Percentiles rank a stretch among this genome's conserved stretches.
These are phyloP conservation scores for Trichoderma gamsii DNA, from an alignment of 495 filamentous ascomycete species.

Conservation along the genomic window DNA sequence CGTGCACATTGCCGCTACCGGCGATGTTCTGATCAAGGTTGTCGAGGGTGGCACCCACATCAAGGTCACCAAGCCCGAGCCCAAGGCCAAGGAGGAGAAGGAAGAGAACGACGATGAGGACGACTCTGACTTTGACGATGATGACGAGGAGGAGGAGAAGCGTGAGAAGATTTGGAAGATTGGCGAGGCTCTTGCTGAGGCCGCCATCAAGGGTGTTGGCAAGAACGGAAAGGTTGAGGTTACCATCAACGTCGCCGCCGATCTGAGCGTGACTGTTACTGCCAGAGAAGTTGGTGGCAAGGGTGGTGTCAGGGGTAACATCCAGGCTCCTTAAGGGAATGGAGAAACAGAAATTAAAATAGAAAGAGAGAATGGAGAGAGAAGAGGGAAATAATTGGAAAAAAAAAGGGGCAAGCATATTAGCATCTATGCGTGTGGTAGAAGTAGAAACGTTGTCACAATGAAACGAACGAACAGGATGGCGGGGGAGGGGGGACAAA, in stretches of 20 bases:
- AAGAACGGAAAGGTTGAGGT: conserved; percentile 90
- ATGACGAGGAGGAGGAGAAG: conserved; percentile 81
- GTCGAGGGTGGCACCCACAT: conserved; percentile 83
- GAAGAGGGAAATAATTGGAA: not conserved
- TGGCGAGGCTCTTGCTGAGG: conserved; percentile 77
- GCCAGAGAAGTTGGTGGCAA: conserved; percentile 81
- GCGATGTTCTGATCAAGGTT: conserved; percentile 78
- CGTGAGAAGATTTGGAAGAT: conserved; percentile 91
- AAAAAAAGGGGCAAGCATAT: not conserved
- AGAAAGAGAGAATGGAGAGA: not conserved
- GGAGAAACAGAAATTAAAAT: not conserved
- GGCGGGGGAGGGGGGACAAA: not conserved
- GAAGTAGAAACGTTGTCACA: conserved; percentile 9
- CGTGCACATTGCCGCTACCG: conserved; percentile 67
- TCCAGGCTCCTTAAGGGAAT: conserved; percentile 29
- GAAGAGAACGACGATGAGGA: conserved; percentile 53
- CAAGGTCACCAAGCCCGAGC: conserved; percentile 80
- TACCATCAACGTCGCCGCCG: conserved; percentile 74
- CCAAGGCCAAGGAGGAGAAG: conserved; percentile 58
- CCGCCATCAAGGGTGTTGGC: conserved; percentile 72
- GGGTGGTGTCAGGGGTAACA: conserved; percentile 69
- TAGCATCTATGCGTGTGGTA: not conserved
- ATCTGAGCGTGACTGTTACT: conserved; percentile 71
- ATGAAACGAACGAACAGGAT: not conserved
- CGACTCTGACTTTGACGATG: conserved; percentile 60